These are phyloP conservation scores for Tympanopsis confertula DNA, from an alignment of 2,329 filamentous ascomycete genomes.

Conservation along the genomic window DNA sequence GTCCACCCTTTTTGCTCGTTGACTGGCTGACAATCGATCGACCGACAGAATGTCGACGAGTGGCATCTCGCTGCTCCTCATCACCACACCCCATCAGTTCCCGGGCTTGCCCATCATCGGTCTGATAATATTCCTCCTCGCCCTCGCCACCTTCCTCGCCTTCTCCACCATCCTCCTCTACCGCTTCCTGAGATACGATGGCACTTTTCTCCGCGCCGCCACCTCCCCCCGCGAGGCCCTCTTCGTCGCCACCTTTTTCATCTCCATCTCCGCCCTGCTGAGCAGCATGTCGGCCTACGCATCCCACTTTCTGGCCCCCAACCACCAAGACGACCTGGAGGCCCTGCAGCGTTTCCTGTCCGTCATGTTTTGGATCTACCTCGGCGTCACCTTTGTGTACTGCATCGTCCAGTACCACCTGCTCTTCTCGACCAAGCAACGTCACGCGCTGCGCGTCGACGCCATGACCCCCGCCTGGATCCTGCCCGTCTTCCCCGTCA, in stretches of 20 bases:
- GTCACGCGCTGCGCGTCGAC: conserved; percentile 14
- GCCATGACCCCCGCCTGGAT: conserved; percentile 27
- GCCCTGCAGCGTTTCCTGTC: neutral
- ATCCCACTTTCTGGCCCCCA: conserved; percentile 23
- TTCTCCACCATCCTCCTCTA: conserved; percentile 19
- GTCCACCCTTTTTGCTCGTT: neutral
- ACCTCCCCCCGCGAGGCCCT: conserved; percentile 36
- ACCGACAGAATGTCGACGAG: conserved; percentile 26
- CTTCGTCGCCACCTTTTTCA: conserved; percentile 31
- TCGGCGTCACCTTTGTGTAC: conserved; percentile 22
- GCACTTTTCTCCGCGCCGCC: conserved; percentile 29
- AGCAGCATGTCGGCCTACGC: conserved; percentile 23
- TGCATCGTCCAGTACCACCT: conserved; percentile 22
- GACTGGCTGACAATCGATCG: neutral
- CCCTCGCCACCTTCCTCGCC: conserved; percentile 30
- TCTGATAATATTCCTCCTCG: conserved; percentile 35
- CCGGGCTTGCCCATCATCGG: conserved; percentile 35
- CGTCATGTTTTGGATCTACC: conserved; percentile 28
- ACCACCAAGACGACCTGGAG: conserved; percentile 8
- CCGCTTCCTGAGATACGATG: conserved; percentile 31
- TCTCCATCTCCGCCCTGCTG: conserved; percentile 27
- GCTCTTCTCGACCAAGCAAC: conserved; percentile 21
- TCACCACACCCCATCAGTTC: conserved; percentile 29
- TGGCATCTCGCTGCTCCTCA: conserved; percentile 28
- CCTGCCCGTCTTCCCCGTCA: conserved; percentile 17